phyloP scores from a whole-genome alignment of 1,139 yeast genomes.

The Hyphopichia burtonii region DNA sequence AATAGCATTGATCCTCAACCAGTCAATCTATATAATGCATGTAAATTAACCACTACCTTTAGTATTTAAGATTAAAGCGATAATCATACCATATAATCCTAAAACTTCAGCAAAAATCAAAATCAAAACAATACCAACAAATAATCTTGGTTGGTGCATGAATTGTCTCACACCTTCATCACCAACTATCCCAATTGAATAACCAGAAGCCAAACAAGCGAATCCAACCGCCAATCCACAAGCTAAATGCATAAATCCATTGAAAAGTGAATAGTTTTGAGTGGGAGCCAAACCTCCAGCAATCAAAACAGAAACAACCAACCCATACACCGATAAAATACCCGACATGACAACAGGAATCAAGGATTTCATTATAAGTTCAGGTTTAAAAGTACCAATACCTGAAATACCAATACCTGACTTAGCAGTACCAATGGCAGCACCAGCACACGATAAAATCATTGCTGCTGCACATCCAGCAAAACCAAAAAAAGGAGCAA shows the following conservation, averaged over 20 bases:
- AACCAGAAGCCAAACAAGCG: conserved; percentile 97
- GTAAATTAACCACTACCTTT: conserved; percentile 66
- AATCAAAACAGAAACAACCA: conserved; percentile 92
- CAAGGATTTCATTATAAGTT: conserved; percentile 75
- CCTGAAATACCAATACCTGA: conserved; percentile 97
- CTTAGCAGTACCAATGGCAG: conserved; percentile 98
- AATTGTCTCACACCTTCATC: conserved; percentile 98
- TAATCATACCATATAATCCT: conserved; percentile 94
- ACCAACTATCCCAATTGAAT: conserved; percentile 97
- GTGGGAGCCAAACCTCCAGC: conserved; percentile 88
- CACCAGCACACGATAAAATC: conserved; percentile 89
- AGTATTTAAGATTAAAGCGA: conserved; percentile 87
- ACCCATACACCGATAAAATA: conserved; percentile 92
- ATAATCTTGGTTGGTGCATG: conserved; percentile 94
- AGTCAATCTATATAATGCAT: too few relatives aligned
- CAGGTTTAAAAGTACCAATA: conserved; percentile 83
- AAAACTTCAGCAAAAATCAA: conserved; percentile 98
- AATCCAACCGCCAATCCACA: conserved; percentile 95
- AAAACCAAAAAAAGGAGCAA: conserved; percentile 94
- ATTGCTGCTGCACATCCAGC: conserved; percentile 94
- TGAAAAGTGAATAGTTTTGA: conserved; percentile 78
- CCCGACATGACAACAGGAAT: conserved; percentile 99
- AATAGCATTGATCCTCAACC: too few relatives aligned
- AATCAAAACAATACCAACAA: conserved; percentile 95
- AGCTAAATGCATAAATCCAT: conserved; percentile 95